Base-by-base conservation (phyloP, 2,329 filamentous ascomycete species). In the Monosporascus sp. region DNA sequence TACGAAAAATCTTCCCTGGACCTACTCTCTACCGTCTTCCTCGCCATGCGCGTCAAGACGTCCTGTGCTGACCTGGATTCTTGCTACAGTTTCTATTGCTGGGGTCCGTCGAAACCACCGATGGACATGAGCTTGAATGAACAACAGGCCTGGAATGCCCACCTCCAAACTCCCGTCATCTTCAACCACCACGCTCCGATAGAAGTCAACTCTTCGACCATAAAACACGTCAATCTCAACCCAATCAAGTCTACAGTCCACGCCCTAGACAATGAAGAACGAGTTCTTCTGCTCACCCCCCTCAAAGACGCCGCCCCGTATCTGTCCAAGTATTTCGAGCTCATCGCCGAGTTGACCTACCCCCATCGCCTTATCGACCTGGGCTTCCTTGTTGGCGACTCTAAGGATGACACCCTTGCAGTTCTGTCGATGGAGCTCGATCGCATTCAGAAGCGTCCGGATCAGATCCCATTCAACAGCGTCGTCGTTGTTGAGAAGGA, bases 61-160 rank as follows among this genome's bases (percentile, higher is more conserved):
- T 51, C 49, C 49, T 52, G 37, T 56, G 35, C 58, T 66, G 52
- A 66, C 60, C 24, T 54, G 24, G 35, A 46, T 43, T 37, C 49
- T 53, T 53, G 54, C 38, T 58, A 58, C 66, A 97, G 93, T 74
- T 97, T 96, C 74, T 96, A 96, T 75, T 99, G 94, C 77, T 97
- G 91, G 82, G 94, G 94, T 14, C 93, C 94, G 15, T 84, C 88
- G 24, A 97, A 95, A 76, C 84, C 94, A n/a, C 94, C 94, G 50
- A 95, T 96, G 85, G 85, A 94, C 59, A 96, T 99, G 90, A 84
- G 88, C 43, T 76, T 87, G 52, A 97, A 97, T 69, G 94, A 99
- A 69, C 87, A 93, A 70, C 86, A 86, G 57, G 82, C 90, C 59
- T 99, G 94, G 94, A 87, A 89, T 61, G 85, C 84, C 53, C 92